Percentiles rank a stretch among this genome's conserved stretches.
Evolutionary conservation across 495 filamentous ascomycete genomes (phyloP).

Genomic region (Elaphomyces granulatus): DNA sequence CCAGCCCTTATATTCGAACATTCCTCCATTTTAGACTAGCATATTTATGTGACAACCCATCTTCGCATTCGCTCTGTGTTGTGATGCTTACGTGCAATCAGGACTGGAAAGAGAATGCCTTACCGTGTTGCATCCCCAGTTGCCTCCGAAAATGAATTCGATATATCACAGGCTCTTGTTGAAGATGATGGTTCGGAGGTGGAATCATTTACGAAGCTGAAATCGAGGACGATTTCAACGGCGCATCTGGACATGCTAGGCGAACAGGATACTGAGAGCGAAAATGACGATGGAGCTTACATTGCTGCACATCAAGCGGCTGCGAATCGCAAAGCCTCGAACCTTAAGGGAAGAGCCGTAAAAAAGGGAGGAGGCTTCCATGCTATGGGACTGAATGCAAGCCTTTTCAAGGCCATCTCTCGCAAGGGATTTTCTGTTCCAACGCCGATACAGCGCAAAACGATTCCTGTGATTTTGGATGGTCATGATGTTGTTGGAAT

Average conservation of each 20-base stretch:
- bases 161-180: slow-evolving; percentile 74
- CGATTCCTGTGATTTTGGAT: slow-evolving; percentile 81
- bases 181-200: slow-evolving; percentile 26
- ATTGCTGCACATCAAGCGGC: slow-evolving; percentile 76
- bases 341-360: slow-evolving; percentile 66
- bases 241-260: slow-evolving; percentile 34
- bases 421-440: slow-evolving; percentile 90
- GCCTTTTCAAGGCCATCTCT: slow-evolving; percentile 74
- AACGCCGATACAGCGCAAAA: slow-evolving; percentile 93
- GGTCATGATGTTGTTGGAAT: slow-evolving; percentile 90
- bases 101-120: slow-evolving; percentile 25
- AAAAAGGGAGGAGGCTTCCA: slow-evolving; percentile 97
- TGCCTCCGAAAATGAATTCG: slow-evolving; percentile 78
- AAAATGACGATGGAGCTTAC: slow-evolving; percentile 68
- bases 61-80: too few species aligned
- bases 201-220: slow-evolving; percentile 20
- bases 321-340: slow-evolving; percentile 68
- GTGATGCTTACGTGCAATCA: too few species aligned
- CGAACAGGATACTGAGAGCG: slow-evolving; percentile 33
- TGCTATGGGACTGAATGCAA: slow-evolving; percentile 78
- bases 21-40: too few species aligned
- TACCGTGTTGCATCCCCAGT: slow-evolving; percentile 63
- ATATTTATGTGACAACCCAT: too few species aligned
- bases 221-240: slow-evolving; percentile 14
- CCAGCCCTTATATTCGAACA: too few species aligned